Evolutionary conservation across 768 basidiomycete genomes (phyloP).

Genomic region (Erythrobasidium yunnanense): DNA sequence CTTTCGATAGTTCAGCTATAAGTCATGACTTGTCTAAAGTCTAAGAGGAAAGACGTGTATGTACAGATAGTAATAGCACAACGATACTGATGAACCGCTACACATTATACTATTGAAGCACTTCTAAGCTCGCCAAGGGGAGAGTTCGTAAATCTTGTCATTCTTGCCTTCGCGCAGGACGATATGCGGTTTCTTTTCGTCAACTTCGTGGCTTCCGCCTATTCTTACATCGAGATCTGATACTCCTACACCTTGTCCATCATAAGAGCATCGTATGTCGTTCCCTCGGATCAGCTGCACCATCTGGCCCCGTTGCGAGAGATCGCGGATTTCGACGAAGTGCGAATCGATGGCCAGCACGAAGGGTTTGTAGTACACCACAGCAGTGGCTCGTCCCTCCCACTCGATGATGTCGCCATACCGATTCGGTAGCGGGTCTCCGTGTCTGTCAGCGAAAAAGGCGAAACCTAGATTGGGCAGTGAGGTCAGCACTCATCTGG

Average conservation of each 20-base stretch:
- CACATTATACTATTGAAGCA: too few relatives aligned
- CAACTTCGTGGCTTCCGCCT: neutral
- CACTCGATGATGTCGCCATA: constrained; percentile 64
- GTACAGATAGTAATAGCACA: too few relatives aligned
- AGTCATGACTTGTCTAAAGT: too few relatives aligned
- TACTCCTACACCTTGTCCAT: constrained; percentile 53
- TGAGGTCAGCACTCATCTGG: neutral
- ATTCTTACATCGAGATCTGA: neutral
- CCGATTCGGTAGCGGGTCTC: constrained; percentile 40
- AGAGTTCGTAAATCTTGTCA: constrained; percentile 20
- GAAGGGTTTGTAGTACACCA: constrained; percentile 80
- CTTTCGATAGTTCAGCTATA: too few relatives aligned
- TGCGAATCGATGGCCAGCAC: constrained; percentile 65
- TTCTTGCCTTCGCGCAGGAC: constrained; percentile 2
- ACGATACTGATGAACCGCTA: too few relatives aligned
- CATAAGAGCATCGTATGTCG: constrained; percentile 79
- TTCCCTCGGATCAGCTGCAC: constrained; percentile 70
- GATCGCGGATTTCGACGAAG: constrained; percentile 36
- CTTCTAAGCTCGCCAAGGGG: neutral
- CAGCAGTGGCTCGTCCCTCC: constrained; percentile 82
- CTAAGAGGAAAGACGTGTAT: too few relatives aligned
- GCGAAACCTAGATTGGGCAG: constrained; percentile 49
- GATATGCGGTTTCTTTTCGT: constrained; percentile 8
- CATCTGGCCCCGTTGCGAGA: constrained; percentile 59
- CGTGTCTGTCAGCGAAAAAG: constrained; percentile 80